Evolutionary conservation across 192 early-diverging fungal species (phyloP).

Genomic region (Coemansia sp.): DNA sequence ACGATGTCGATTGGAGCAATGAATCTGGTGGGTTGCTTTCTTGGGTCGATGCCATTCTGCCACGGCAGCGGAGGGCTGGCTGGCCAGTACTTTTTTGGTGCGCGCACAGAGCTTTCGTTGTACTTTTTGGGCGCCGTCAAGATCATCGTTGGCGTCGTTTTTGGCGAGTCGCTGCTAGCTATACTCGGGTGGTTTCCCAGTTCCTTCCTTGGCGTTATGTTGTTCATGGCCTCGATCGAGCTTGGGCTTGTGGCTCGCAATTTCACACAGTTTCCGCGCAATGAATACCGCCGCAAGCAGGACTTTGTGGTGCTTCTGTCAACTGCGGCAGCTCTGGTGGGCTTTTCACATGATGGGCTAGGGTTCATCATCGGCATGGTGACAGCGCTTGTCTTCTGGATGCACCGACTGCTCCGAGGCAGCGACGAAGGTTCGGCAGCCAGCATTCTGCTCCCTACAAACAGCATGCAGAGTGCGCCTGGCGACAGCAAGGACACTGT

Average conservation of each 20-base stretch:
- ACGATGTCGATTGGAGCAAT: constrained; percentile 74
- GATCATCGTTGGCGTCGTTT: constrained; percentile 77
- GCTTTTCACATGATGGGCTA: constrained; percentile 81
- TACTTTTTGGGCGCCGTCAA: constrained; percentile 77
- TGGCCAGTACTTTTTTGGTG: constrained; percentile 94
- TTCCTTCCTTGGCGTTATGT: constrained; percentile 84
- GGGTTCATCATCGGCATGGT: constrained; percentile 74
- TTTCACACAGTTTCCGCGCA: constrained; percentile 37
- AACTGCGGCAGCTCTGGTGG: constrained; percentile 70
- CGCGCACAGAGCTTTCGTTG: constrained; percentile 78
- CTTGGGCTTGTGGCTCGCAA: constrained; percentile 62
- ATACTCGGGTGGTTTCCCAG: constrained; percentile 74
- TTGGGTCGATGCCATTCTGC: constrained; percentile 81
- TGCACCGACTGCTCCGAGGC: constrained; percentile 15
- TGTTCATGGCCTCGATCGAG: constrained; percentile 82
- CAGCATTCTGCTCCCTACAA: constrained; percentile 17
- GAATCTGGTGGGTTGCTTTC: constrained; percentile 76
- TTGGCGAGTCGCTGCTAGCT: constrained; percentile 76
- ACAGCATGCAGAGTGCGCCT: neutral
- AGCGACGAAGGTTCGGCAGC: neutral
- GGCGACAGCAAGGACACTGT: neutral
- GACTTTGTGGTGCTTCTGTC: constrained; percentile 73
- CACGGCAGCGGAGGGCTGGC: constrained; percentile 89
- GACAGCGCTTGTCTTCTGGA: constrained; percentile 55
- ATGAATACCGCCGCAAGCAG: constrained; percentile 39